Base-by-base conservation (phyloP, 202 grass and related monocot genomes). In the Cymbopogon flexuosus region DNA sequence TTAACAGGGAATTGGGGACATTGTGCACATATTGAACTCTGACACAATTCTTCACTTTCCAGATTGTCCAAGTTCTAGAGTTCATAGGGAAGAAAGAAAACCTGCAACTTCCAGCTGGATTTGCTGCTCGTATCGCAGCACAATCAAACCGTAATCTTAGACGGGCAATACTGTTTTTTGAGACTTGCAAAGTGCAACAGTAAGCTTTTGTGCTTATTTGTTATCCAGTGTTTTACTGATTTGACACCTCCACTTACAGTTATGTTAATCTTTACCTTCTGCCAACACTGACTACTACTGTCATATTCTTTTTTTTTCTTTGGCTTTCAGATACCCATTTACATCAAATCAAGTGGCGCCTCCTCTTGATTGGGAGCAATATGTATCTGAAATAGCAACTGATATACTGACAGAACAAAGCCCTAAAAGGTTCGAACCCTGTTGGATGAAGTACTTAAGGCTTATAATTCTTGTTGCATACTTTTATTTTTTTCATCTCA, bases 21-120 rank as follows among this genome's bases (percentile, higher is more conserved):
- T 8, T 72, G 18, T 31, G 8, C 7, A 72, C 34, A 72, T 52
- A 51, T 47, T 72, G 6, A 72, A 52, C 15, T 19, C 9, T 51
- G 4, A 72, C 24, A 71, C 22, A 42, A n/a, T 83, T 33, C 52
- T 78, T 65, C 15, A 45, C 84, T 82, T 72, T 66, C 56, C 64
- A 99, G 96, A 99, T 96, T 47, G 37, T 93, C 49, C 84, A 86
- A 91, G 92, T 96, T 78, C 21, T 99, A 27, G 92, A 93, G 75
- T 91, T 95, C 78, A 99, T 99, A 84, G 92, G 86, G 63, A 96
- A 99, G 92, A 99, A 99, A 88, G 96, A 99, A 87, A 90, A 80
- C 61, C 83, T 99, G 47, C 71, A 84, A 16, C 86, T 99, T 87
- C 96, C 92, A 81, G 51, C 71, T 84, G 90, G 88, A 85, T 87